Base-by-base conservation (phyloP, 1,284 basidiomycete species). In the Tilletia indica region DNA sequence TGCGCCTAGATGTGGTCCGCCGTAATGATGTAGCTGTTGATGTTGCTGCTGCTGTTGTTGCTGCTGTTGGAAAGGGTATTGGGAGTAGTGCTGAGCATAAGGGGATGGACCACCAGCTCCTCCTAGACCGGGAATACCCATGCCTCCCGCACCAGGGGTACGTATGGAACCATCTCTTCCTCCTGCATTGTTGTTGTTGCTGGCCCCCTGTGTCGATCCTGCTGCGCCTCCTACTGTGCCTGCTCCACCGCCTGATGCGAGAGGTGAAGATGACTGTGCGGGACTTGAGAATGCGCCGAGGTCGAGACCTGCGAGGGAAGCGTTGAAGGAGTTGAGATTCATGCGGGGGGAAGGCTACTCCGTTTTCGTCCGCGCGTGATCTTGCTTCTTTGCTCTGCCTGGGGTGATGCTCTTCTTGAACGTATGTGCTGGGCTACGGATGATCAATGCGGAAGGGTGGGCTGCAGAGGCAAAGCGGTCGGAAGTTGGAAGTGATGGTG, bases 31-130 rank as follows among this genome's bases (percentile, higher is more conserved):
- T 38, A 39, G 61, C 34, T 64, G 61, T 64, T n/a, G 19, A 36
- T 64, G 61, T 38, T 64, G 61, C 34, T 64, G 61, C 61, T 64
- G 61, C 34, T 63, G 58, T 63, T 63, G 58, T 34, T 63, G 58
- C 25, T 64, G 61, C 38, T 64, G 61, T 64, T 64, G 61, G 38
- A 36, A 64, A 12, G 61, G 61, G 36, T 64, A 64, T 19, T 64
- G 61, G 19, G 61, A 42, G 38, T 64, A 64, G 36, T 64, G 61
- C 36, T 64, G 61, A 12, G 61, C 61, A 21, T 64, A 64, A 38
- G 61, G 61, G 9, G 61, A 64, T 9, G 61, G 61, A 4, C 38
- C 38, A 38, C 61, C 61, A 19, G 19, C 34, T 11, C 34, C 34
- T 11, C 34, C 61, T 39, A 45, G 42, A 45, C 42, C 42, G 42